phyloP scores from a whole-genome alignment of 2,329 filamentous ascomycete genomes.

The Cordyceps militaris region DNA sequence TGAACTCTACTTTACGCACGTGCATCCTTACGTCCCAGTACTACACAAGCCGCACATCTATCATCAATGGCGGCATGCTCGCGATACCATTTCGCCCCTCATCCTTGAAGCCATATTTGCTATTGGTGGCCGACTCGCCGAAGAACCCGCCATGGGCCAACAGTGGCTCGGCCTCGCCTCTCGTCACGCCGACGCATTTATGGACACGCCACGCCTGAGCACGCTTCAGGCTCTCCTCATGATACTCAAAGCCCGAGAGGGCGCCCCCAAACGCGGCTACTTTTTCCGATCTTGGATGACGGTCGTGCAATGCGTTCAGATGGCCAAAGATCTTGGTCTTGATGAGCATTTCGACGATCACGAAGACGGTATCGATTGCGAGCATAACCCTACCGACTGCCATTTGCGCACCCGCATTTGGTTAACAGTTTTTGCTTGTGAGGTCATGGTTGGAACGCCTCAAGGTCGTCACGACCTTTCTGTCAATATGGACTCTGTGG shows the following conservation, averaged over 20 bases:
- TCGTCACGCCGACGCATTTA: slow-evolving; percentile 85
- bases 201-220: slow-evolving; percentile 83
- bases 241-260: slow-evolving; percentile 83
- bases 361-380: slow-evolving; percentile 62
- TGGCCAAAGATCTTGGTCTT: slow-evolving; percentile 85
- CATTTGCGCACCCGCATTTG: slow-evolving; percentile 79
- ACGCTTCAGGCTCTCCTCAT: slow-evolving; percentile 87
- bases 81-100: slow-evolving; percentile 79
- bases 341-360: slow-evolving; percentile 82
- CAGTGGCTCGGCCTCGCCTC: slow-evolving; percentile 90
- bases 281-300: slow-evolving; percentile 98
- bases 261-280: slow-evolving; percentile 87
- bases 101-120: slow-evolving; percentile 88
- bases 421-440: slow-evolving; percentile 79
- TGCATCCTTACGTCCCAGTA: slow-evolving; percentile 89
- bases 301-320: slow-evolving; percentile 82
- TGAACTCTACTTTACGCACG: slow-evolving; percentile 80
- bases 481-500: slow-evolving; percentile 67
- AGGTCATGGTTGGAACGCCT: slow-evolving; percentile 87
- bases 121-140: slow-evolving; percentile 74
- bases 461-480: slow-evolving; percentile 81
- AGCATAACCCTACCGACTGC: slow-evolving; percentile 65
- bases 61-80: slow-evolving; percentile 79
- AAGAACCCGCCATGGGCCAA: slow-evolving; percentile 75
- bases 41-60: slow-evolving; percentile 77